Conservation (phyloP, 177 flowering plant genomes). For the Tripterygium wilfordii region DNA sequence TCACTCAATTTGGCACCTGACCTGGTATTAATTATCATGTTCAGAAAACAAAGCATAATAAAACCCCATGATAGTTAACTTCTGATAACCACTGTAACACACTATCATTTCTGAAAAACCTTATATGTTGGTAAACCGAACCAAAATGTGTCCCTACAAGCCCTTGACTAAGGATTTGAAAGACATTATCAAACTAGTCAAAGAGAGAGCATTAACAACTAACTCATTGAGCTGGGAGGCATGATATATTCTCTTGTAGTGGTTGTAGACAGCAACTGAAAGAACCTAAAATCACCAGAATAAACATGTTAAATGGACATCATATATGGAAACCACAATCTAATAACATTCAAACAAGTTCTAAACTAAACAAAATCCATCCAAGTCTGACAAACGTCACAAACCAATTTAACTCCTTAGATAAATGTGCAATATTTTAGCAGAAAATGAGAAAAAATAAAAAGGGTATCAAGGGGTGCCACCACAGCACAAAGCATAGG, state of each 20-base stretch:
- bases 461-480: too few species aligned
- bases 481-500: too few species aligned
- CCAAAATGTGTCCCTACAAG: background rate
- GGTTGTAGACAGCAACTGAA: conserved; percentile 93
- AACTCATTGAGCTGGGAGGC: conserved; percentile 61
- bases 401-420: too few species aligned
- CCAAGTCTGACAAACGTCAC: background rate
- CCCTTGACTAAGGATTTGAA: background rate
- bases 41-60: conserved; percentile 7
- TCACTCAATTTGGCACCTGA: conserved; percentile 40
- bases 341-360: too few species aligned
- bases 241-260: conserved; percentile 80
- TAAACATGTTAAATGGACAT: too few species aligned
- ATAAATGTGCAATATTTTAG: too few species aligned
- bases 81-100: too few species aligned
- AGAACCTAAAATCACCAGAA: too few species aligned
- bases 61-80: too few species aligned
- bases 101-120: too few species aligned
- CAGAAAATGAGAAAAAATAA: too few species aligned
- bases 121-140: background rate
- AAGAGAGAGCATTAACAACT: conserved; percentile 14
- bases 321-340: too few species aligned
- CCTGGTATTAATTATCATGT: conserved; percentile 32
- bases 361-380: background rate
- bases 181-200: background rate